Conservation (phyloP, 129 eudicot genomes). For the Flaveria sonorensis region DNA sequence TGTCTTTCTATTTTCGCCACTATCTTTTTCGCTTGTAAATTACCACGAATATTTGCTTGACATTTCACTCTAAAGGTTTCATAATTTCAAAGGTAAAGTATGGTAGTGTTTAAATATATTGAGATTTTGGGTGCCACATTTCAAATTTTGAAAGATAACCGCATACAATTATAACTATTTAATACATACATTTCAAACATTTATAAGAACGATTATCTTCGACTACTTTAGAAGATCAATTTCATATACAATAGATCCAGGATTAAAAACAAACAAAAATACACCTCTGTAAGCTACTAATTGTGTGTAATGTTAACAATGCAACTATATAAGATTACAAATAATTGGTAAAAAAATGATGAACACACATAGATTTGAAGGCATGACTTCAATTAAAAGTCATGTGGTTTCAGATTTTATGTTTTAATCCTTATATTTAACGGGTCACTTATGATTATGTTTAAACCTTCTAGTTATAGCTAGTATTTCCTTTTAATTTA, state of each 20-base stretch:
- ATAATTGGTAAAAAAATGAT: no score
- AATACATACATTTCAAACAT: background rate
- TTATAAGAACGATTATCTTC: no score
- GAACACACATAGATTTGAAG: background rate
- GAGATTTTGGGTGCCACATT: background rate
- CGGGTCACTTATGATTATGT: background rate
- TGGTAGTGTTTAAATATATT: background rate
- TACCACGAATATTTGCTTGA: background rate
- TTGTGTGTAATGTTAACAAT: no score
- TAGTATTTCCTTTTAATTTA: background rate
- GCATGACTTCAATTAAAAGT: background rate
- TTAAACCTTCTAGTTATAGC: background rate
- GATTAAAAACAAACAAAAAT: background rate
- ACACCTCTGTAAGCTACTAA: background rate
- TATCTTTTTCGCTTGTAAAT: slow-evolving; percentile 8
- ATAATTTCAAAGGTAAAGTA: background rate
- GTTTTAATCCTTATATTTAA: background rate
- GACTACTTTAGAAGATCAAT: no score
- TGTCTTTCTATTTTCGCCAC: background rate
- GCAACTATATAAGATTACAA: no score
- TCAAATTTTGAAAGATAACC: background rate
- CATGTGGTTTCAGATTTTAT: background rate
- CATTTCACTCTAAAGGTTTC: background rate
- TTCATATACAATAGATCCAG: background rate
- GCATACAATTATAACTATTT: background rate